A percentile compares a stretch with the other conserved stretches of the same genome.
phyloP scores from a whole-genome alignment of 768 basidiomycete species.

The Russula olivacea region DNA sequence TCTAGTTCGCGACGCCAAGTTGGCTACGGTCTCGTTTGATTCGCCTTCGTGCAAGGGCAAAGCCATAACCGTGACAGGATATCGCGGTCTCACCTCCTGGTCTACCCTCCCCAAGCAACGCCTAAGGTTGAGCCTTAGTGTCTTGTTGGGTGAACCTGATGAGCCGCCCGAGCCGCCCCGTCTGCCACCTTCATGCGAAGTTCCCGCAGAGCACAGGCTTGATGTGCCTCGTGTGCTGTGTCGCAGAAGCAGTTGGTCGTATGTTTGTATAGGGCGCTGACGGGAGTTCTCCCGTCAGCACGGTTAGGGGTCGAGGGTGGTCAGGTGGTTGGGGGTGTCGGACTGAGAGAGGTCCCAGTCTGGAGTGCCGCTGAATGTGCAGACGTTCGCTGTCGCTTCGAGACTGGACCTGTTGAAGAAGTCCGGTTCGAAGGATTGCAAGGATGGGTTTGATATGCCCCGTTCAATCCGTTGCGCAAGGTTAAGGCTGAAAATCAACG shows the following conservation, averaged over 20 bases:
- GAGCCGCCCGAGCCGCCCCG: constrained; percentile 2
- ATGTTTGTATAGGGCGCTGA: constrained; percentile 1
- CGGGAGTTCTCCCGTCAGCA: constrained; percentile 7
- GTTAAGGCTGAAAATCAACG: constrained; percentile 20
- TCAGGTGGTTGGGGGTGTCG: constrained; percentile 17
- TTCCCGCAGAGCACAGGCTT: constrained; percentile 16
- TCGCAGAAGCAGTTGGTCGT: constrained; percentile 1
- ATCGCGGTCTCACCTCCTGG: constrained; percentile 16
- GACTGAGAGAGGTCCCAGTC: constrained; percentile 23
- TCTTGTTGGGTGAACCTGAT: constrained; percentile 6
- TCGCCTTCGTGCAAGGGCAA: constrained; percentile 22
- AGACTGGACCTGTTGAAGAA: constrained; percentile 24
- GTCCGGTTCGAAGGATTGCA: constrained; percentile 17
- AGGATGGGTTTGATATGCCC: constrained; percentile 12
- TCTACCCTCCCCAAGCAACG: constrained; percentile 10
- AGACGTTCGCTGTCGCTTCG: constrained; percentile 24
- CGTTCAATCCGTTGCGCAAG: constrained; percentile 17
- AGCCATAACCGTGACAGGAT: constrained; percentile 8
- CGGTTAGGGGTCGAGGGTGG: constrained; percentile 18
- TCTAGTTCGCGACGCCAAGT: constrained; percentile 25
- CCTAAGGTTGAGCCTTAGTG: constrained; percentile 12
- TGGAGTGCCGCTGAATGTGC: constrained; percentile 23
- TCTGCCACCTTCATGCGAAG: constrained; percentile 15
- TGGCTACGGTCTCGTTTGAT: constrained; percentile 23
- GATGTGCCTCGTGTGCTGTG: constrained; percentile 19